phyloP scores from a whole-genome alignment of 2,329 filamentous ascomycete genomes.

The Phialophora chinensis region DNA sequence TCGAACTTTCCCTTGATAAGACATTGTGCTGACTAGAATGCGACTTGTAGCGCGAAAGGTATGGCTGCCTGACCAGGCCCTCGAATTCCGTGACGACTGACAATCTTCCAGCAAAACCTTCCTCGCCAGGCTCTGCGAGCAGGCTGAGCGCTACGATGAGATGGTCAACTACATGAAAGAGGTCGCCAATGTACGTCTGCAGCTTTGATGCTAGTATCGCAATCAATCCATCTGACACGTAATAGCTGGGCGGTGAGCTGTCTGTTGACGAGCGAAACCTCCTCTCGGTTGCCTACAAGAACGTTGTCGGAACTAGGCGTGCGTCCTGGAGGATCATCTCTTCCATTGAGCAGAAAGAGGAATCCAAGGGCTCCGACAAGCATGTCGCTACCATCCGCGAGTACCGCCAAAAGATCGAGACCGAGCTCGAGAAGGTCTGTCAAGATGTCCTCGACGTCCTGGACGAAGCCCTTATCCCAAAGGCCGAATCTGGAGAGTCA shows the following conservation, averaged over 20 bases:
- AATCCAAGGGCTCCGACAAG: conserved; percentile 96
- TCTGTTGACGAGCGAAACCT: conserved; percentile 82
- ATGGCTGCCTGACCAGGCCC: conserved; percentile 45
- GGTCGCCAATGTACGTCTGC: conserved; percentile 80
- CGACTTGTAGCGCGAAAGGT: conserved; percentile 70
- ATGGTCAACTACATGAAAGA: conserved; percentile 99
- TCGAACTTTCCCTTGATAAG: conserved; percentile 47
- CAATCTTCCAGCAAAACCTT: conserved; percentile 85
- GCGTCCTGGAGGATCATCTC: conserved; percentile 99
- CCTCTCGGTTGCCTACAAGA: conserved; percentile 99
- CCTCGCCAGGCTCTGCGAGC: conserved; percentile 99
- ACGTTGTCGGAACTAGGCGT: conserved; percentile 96
- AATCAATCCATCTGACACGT: conserved; percentile 33
- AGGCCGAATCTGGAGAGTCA: conserved; percentile 94
- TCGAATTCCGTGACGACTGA: conserved; percentile 46
- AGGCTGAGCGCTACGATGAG: conserved; percentile 99
- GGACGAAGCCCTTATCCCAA: conserved; percentile 90
- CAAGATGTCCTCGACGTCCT: conserved; percentile 96
- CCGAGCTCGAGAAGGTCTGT: conserved; percentile 96
- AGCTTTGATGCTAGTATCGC: conserved; percentile 17
- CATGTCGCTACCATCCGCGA: conserved; percentile 93
- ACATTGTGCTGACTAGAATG: conserved; percentile 46
- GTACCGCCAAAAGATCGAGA: conserved; percentile 98
- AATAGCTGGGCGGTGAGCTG: conserved; percentile 69
- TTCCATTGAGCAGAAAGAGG: conserved; percentile 99